phyloP scores from a whole-genome alignment of 495 filamentous ascomycete species.

The Aspergillus steynii region DNA sequence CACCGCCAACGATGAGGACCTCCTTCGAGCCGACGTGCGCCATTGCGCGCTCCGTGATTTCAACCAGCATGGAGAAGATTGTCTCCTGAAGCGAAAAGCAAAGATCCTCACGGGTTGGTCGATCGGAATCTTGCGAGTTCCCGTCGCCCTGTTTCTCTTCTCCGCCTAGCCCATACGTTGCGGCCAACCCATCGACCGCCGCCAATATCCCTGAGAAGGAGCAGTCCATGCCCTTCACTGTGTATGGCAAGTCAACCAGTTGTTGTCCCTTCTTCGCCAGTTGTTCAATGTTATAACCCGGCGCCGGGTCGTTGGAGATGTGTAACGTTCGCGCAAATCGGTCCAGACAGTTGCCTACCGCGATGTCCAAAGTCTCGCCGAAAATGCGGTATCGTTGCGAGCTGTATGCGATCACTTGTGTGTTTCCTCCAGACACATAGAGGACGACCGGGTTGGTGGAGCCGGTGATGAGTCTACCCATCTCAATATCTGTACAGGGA shows the following conservation, averaged over 20 bases:
- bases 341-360: conserved; percentile 96
- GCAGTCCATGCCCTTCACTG: conserved; percentile 98
- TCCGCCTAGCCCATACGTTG: conserved; percentile 52
- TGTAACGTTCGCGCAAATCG: conserved; percentile 86
- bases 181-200: conserved; percentile 74
- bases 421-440: conserved; percentile 96
- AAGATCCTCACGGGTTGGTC: conserved; percentile 78
- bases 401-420: conserved; percentile 96
- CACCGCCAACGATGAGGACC: conserved; percentile 95
- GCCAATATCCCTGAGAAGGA: conserved; percentile 91
- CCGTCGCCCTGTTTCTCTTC: conserved; percentile 32
- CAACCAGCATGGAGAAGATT: conserved; percentile 92
- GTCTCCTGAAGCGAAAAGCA: conserved; percentile 97
- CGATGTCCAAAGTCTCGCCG: conserved; percentile 95
- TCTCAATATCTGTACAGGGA: conserved; percentile 74
- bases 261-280: conserved; percentile 76
- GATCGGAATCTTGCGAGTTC: conserved; percentile 30
- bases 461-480: conserved; percentile 92
- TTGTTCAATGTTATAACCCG: conserved; percentile 98
- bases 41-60: conserved; percentile 98
- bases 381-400: conserved; percentile 95
- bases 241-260: conserved; percentile 87
- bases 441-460: conserved; percentile 91
- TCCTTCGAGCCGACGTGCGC: conserved; percentile 90
- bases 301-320: conserved; percentile 94